Evolutionary conservation across 2,329 filamentous ascomycete species (phyloP), one percentile per base, ranked within the genome.

Genomic region (Sarocladium brachiariae): DNA sequence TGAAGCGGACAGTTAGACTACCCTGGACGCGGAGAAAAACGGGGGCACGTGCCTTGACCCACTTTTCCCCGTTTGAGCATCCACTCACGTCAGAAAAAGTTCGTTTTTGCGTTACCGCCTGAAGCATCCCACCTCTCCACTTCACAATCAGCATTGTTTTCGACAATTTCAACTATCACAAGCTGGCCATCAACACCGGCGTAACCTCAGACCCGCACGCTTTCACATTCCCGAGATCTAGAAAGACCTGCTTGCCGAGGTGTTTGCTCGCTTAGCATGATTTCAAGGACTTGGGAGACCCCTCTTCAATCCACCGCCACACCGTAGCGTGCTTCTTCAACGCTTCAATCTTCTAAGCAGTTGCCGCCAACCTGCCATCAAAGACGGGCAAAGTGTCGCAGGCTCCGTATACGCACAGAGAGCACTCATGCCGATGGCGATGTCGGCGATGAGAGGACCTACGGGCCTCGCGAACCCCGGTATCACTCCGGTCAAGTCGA

Each of bases 401-500:
- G 7, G 13, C 27, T 30, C 13, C n/a, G n/a, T 11, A 25, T n/a
- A 47, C n/a, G 9, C 4, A 31, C 13, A 13, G 19, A 8, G 33
- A 33, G 27, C 46, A 24, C 46, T 18, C 18, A 49, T 37, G 46
- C 46, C 46, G 46, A 49, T 49, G 46, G 46, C 46, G 6, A 49
- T 31, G 30, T 35, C 33, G 46, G 46, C 46, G 19, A 25, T 47
- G 43, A 47, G 30, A n/a, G 46, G 30, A 31, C 33, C 46, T 16
- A 58, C 66, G 55, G 62, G 68, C 51, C 59, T 66, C 43, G 54
- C 60, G 23, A 56, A 63, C 30, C 64, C 62, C 51, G 62, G 52
- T 51, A 61, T 66, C 35, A 70, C 72, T 25, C 72, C 74, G 11
- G 70, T 76, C 51, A 77, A 75, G 54, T 77, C 77, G 9, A 80